Conservation (phyloP, 306 rosid species). For the Cucurbita maxima region DNA sequence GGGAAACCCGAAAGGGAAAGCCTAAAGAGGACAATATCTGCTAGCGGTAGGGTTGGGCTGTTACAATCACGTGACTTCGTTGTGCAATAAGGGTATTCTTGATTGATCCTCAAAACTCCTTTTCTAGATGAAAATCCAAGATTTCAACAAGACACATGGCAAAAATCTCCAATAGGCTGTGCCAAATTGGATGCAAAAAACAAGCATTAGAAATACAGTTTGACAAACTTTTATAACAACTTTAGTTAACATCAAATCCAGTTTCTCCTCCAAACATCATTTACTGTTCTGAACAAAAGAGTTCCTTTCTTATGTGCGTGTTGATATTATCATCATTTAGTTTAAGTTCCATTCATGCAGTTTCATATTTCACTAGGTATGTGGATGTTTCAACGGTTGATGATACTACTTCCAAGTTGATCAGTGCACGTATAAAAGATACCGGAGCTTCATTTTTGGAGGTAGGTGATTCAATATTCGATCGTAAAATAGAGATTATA, state of each 20-base stretch:
- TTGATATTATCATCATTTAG: neutral
- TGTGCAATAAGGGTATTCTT: neutral
- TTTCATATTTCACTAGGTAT: constrained; percentile 29
- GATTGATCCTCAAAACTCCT: neutral
- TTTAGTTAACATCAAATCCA: neutral
- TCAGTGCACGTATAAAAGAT: constrained; percentile 42
- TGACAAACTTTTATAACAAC: neutral
- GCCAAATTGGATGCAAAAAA: neutral
- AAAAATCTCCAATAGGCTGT: neutral
- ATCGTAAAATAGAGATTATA: neutral
- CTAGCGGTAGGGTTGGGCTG: too few species aligned
- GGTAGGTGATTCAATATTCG: constrained; percentile 21
- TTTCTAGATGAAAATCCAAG: neutral
- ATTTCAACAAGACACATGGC: neutral
- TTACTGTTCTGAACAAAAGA: neutral
- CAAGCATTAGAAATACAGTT: neutral
- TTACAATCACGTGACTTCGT: neutral
- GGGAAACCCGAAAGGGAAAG: too few species aligned
- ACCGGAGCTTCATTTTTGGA: constrained; percentile 84
- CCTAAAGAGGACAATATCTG: too few species aligned
- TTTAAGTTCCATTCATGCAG: neutral
- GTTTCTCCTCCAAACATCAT: neutral
- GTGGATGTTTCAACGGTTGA: constrained; percentile 96
- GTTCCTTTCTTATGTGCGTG: neutral
- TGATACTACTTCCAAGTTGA: constrained; percentile 57